Evolutionary conservation across 73 alveolate species (phyloP).

Genomic region (Uronychia setigera): DNA sequence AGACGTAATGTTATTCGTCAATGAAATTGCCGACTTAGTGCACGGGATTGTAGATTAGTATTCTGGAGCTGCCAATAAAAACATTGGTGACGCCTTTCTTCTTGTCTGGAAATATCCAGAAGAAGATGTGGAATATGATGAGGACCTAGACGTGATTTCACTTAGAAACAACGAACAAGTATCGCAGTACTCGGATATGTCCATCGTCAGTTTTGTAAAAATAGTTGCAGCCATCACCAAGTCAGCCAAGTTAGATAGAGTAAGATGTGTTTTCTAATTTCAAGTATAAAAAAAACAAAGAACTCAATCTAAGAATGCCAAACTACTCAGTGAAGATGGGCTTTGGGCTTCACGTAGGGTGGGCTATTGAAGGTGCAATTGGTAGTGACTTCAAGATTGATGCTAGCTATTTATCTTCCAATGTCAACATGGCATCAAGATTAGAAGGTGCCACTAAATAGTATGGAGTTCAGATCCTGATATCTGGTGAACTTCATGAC

Average conservation of each 20-base stretch:
- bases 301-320: slow-evolving; percentile 78
- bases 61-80: slow-evolving; percentile 95
- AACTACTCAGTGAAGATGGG: slow-evolving; percentile 91
- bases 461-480: slow-evolving; percentile 72
- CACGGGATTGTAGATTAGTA: slow-evolving; percentile 87
- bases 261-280: background rate
- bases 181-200: slow-evolving; percentile 82
- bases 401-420: slow-evolving; percentile 96
- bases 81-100: slow-evolving; percentile 96
- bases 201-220: slow-evolving; percentile 86
- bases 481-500: slow-evolving; percentile 64
- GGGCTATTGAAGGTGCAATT: slow-evolving; percentile 98
- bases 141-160: slow-evolving; percentile 55
- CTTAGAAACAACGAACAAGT: slow-evolving; percentile 66
- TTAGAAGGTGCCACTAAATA: slow-evolving; percentile 94
- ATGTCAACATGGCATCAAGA: slow-evolving; percentile 95
- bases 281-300: slow-evolving; percentile 78
- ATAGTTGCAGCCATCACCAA: slow-evolving; percentile 82
- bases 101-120: slow-evolving; percentile 92
- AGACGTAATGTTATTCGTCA: slow-evolving; percentile 94
- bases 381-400: slow-evolving; percentile 93
- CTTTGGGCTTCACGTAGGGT: slow-evolving; percentile 95
- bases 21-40: slow-evolving; percentile 93
- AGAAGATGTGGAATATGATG: slow-evolving; percentile 74
- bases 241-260: slow-evolving; percentile 64